Evolutionary conservation across 2,329 filamentous ascomycete species (phyloP), one percentile per base, ranked within the genome.

Genomic region (Ambrosiella xylebori): DNA sequence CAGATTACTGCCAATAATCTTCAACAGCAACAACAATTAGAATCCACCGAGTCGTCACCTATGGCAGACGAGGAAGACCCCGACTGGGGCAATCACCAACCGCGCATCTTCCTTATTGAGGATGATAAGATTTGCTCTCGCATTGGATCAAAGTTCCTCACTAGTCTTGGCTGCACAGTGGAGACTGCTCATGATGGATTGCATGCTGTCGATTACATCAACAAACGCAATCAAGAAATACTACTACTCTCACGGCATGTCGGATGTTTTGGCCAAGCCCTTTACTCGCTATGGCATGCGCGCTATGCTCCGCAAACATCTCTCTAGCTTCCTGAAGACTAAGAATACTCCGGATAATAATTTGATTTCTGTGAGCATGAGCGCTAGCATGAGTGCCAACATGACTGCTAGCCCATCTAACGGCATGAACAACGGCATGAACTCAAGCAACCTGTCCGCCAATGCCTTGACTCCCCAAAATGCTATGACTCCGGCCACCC

Each of bases 221-320:
- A 75, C 63, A 67, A 69, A 40, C 73, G 75, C 8, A 68, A 68
- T 7, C 69, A 71, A 36, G 69, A 77, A 91, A 57, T 90, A 94
- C 73, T 98, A 98, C 68, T 97, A 96, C 73, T 84, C 91, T 65
- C 90, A 95, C 72, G 93, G 90, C 93, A 96, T 98, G 90, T 94
- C 95, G 66, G 93, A 95, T 66, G 91, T 98, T 15, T 74, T 98
- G 61, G 91, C 93, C 0, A 98, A 98, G 67, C 93, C 93, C 0
- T 98, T 98, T 68, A 98, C 93, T 3, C 85, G 86, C 65, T 86
- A 89, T 64, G 87, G 86, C 44, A 87, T 93, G 74, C 77, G 88
- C 58, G 82, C 85, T 63, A 85, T 95, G 71, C 76, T 98, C 37
- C 87, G 93, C 69, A 94, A 91, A 66, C 88, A 96, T 67, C 75